Base-by-base conservation (phyloP, 176 grass and related monocot species). In the Miscanthus lutarioriparius region DNA sequence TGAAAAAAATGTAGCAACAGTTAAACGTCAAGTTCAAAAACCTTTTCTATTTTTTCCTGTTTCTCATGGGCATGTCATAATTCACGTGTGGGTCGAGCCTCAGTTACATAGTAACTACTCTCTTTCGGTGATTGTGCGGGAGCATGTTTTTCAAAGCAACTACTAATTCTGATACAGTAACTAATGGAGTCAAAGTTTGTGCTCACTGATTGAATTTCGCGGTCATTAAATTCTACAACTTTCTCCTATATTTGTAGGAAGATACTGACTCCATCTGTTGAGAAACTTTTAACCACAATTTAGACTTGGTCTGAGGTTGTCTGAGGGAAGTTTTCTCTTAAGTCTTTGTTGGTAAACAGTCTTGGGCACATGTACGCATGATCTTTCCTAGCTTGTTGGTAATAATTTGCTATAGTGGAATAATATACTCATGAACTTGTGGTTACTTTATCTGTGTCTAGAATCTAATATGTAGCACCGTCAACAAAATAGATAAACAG, bases 301-400 rank as follows among this genome's bases (percentile, higher is more conserved):
- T 51, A 35, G 69, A 70, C 11, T 81, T 27, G 22, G 22, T 85
- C 15, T 49, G 5, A 49, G 14, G 15, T 39, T 39, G 8, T 39
- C 36, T 20, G 7, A 65, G n/a, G 7, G 56, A 37, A 67, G 26
- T 14, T 75, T 30, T 59, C 35, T 67, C 35, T 39, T 33, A 67
- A 5, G 28, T 62, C 5, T 75, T 75, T 71, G 64, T 77, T 45
- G 61, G 48, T 69, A 75, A 84, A 76, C 17, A 51, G 40, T 76
- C 71, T 85, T 43, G 23, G 41, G 74, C 41, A 87, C 48, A 75
- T 23, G 63, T 49, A 53, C 2, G 25, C 76, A 41, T 43, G 70
- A 65, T 80, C 78, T 82, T 77, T 70, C 70, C 48, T n/a, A n/a
- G n/a, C n/a, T 56, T 74, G 80, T 54, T 67, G 61, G 78, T 23